Evolutionary conservation across 225 moss, liverwort and hornwort genomes (phyloP).

Genomic region (Polytrichum formosum): DNA sequence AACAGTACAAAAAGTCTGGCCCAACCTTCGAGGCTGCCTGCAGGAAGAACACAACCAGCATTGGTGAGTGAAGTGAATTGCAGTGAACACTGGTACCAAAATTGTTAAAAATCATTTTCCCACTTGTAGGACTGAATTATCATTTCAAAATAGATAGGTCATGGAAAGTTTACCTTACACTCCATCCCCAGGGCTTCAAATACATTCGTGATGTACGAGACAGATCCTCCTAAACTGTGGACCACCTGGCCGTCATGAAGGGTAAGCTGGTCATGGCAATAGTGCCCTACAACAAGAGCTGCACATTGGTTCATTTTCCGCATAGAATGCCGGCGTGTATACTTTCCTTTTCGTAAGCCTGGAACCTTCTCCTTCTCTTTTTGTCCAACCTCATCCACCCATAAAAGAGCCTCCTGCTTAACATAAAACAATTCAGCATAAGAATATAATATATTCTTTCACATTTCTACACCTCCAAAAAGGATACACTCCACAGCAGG

Average conservation of each 20-base stretch:
- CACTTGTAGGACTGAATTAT: no score
- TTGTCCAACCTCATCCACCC: constrained; percentile 54
- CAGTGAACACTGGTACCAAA: constrained; percentile 1
- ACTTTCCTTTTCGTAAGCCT: constrained; percentile 24
- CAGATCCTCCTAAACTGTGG: constrained; percentile 81
- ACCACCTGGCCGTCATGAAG: constrained; percentile 60
- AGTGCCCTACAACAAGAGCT: constrained; percentile 88
- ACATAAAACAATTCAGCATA: constrained; percentile 3
- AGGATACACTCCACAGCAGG: background rate
- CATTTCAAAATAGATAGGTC: no score
- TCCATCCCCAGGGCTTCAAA: constrained; percentile 73
- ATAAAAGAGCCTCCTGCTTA: constrained; percentile 54
- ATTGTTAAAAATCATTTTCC: no score
- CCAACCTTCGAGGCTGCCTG: constrained; percentile 91
- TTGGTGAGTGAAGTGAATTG: constrained; percentile 1
- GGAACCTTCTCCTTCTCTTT: constrained; percentile 26
- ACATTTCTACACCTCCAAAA: background rate
- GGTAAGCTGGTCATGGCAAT: constrained; percentile 86
- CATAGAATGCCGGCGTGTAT: constrained; percentile 59
- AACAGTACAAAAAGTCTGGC: constrained; percentile 68
- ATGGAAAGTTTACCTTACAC: constrained; percentile 35
- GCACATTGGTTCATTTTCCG: constrained; percentile 48
- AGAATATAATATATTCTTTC: background rate
- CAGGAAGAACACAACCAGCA: constrained; percentile 9
- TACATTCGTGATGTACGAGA: constrained; percentile 88